Evolutionary conservation across 1,284 basidiomycete species (phyloP), one percentile per base, ranked within the genome.

Genomic region (Clitocybe nebularis): DNA sequence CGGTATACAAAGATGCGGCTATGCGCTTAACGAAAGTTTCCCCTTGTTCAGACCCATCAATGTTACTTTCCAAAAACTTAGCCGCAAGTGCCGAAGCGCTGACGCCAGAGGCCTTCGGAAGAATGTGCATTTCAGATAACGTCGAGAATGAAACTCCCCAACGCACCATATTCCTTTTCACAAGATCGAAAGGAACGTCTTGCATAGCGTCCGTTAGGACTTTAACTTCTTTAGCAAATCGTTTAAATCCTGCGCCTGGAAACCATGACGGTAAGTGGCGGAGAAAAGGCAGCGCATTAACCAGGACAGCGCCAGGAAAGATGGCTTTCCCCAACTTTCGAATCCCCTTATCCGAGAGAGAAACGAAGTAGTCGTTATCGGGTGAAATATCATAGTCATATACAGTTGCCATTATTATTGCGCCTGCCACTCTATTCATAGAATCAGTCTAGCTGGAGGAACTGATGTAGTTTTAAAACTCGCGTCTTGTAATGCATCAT

Each of bases 331-430:
- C 43, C 29, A 56, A 28, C 14, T 38, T 43, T 5, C 2, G n/a
- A 3, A 52, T 34, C 13, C 45, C 47, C 52, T 13, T 60, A 46
- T 28, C 63, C 59, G 14, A 63, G 47, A 59, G 40, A 5, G 39
- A 32, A 1, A 71, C 61, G 43, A 69, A 61, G 28, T 54, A 49
- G 39, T 68, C 67, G 10, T 65, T 53, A 14, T 61, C 56, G 8
- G 46, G 48, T 20, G 52, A 48, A 11, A 69, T 57, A 30, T 61
- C 53, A 44, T 63, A 68, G 7, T 66, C 67, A 51, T 69, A 68
- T 0, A 66, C 56, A 11, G 68, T 57, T 42, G 63, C 65, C 35
- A 71, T 49, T 11, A 69, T 66, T 5, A 66, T 53, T 4, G 60
- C 58, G 1, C 59, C 63, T 1, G 61, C 56, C 36, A 56, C 57